Evolutionary conservation across 768 basidiomycete species (phyloP), one percentile per base, ranked within the genome.

Genomic region (Amanita phalloides): DNA sequence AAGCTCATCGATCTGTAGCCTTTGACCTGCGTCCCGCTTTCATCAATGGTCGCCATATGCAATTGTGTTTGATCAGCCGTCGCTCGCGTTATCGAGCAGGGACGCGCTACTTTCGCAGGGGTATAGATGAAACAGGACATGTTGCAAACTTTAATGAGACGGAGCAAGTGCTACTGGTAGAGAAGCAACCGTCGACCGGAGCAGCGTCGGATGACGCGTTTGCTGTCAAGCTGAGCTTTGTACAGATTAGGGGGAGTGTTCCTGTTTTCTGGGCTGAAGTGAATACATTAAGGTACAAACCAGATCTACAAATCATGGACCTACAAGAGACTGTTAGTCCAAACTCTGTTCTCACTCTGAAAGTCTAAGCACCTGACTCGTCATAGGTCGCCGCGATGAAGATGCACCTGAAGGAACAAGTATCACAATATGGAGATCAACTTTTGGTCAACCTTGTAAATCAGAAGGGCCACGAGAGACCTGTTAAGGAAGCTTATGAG

Each of bases 111-210:
- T 96, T 98, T 70, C 80, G 91, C 17, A 84, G 96, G 44, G 96
- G 96, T 4, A 76, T 99, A 58, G 93, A 98, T 64, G 71, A 79
- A 17, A 73, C 86, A 7, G 96, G 94, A 2, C 80, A 97, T 63
- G 89, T 90, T 38, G 91, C 93, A 53, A 99, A 99, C 67, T 98
- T 91, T 70, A 96, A 97, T 64, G 96, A 99, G 67, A 95, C 96
- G 5, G 96, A 99, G 63, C 96, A 98, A 64, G 73, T 99, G 53
- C 71, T 95, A 25, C 73, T 95, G 13, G 75, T 94, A 10, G 88
- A 91, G 54, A 74, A 72, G 45, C 73, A 71, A 44, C 61, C 64
- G 37, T 68, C 71, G 28, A 67, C 67, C 23, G 72, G 71, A 35
- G 65, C 67, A 23, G 61, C 64, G 45, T 59, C 66, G 14, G 78